Base-by-base conservation (phyloP, 345 rosid species). In the Lepidium aucheri region DNA sequence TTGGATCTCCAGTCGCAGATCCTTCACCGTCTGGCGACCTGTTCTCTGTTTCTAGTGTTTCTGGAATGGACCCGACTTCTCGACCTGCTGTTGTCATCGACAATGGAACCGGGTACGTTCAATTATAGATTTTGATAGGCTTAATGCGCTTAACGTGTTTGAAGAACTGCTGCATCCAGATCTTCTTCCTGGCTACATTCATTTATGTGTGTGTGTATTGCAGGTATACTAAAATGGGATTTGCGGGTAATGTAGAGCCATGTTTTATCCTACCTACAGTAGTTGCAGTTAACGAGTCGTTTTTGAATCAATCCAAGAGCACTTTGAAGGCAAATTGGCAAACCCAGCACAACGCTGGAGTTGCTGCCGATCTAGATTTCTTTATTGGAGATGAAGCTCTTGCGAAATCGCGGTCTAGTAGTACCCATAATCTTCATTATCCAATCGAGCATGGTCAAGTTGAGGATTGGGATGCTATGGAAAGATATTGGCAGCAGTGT, bases 31-130 rank as follows among this genome's bases (percentile, higher is more conserved):
- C 51, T 13, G 39, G 24, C 24, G 63, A 67, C 18, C 50, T 46
- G 40, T 62, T 4, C 58, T 12, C 13, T 67, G 73, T 9, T 47
- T 17, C 36, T 34, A 32, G 40, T 12, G 55, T 51, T 46, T 63
- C 60, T 13, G 46, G 53, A 13, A 94, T 94, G 99, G 99, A 88
- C 77, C 88, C 97, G 55, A 76, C 93, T 41, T 81, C 86, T 68
- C 91, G 99, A 41, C 97, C 97, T 22, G 90, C 99, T 49, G 86
- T 94, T 77, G 99, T 94, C 77, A 88, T 94, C 79, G 99, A 94
- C 79, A 88, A 84, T 67, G 99, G 99, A 62, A 84, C 99, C 41
- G 99, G 99, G 99, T 93, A 83, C 15, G 52, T 30, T 41, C 2
- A 33, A 6, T 14, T 13, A n/a, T 55, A 14, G 15, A 17, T 72